Conservation (phyloP, 2,329 filamentous ascomycete species). For the Calonectria honghensis region DNA sequence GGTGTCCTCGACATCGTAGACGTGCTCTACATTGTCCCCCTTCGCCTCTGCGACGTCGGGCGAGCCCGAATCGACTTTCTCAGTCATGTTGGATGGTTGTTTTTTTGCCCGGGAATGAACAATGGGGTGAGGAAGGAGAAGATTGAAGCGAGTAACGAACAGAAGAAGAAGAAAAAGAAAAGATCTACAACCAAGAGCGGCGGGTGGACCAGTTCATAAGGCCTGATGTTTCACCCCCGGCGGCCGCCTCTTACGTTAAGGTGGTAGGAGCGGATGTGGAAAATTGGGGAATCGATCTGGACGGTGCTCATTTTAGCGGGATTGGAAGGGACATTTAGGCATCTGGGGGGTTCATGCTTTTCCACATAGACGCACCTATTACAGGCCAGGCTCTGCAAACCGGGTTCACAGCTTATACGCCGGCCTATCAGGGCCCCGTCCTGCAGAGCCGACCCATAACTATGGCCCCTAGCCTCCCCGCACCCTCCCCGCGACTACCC, state of each 20-base stretch:
- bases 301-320: slow-evolving; percentile 30
- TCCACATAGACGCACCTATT: slow-evolving; percentile 48
- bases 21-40: slow-evolving; percentile 46
- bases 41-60: slow-evolving; percentile 42
- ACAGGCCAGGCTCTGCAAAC: slow-evolving; percentile 19
- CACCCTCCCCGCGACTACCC: slow-evolving; percentile 38
- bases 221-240: slow-evolving; percentile 16
- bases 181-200: slow-evolving; percentile 32
- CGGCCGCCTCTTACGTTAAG: background rate
- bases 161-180: slow-evolving; percentile 20
- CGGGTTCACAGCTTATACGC: slow-evolving; percentile 29
- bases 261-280: slow-evolving; percentile 21
- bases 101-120: slow-evolving; percentile 31
- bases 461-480: slow-evolving; percentile 30
- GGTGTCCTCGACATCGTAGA: slow-evolving; percentile 48
- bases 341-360: slow-evolving; percentile 44
- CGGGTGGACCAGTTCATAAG: slow-evolving; percentile 28
- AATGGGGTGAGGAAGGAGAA: slow-evolving; percentile 33
- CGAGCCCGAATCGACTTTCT: slow-evolving; percentile 41
- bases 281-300: slow-evolving; percentile 23
- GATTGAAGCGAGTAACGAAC: background rate
- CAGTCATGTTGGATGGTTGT: slow-evolving; percentile 47
- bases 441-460: background rate
- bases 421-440: slow-evolving; percentile 28
- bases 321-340: slow-evolving; percentile 45